These are phyloP conservation scores for Aspergillus glaucus DNA, from an alignment of 2,329 filamentous ascomycete species.

Conservation along the genomic window DNA sequence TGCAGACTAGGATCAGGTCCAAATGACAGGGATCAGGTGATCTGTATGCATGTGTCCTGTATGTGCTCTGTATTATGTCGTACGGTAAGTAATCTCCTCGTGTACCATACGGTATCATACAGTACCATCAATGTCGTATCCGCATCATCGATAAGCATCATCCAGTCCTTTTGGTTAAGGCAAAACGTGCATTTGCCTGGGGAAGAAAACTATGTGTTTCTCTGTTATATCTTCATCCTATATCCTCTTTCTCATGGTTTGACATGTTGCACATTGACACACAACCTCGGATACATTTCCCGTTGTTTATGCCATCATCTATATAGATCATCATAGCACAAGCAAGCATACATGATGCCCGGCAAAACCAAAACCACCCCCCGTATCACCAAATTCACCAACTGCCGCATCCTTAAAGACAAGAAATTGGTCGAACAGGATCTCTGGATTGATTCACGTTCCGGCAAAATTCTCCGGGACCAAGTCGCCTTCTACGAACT, in stretches of 20 bases:
- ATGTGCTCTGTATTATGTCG: background rate
- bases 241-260: no score
- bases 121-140: background rate
- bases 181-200: no score
- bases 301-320: no score
- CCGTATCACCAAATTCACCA: conserved; percentile 78
- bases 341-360: conserved; percentile 21
- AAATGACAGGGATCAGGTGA: background rate
- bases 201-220: no score
- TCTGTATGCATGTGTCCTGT: background rate
- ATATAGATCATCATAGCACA: background rate
- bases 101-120: background rate
- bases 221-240: no score
- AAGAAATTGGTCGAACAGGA: conserved; percentile 66
- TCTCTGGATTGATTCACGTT: conserved; percentile 78
- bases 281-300: no score
- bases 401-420: conserved; percentile 70
- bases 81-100: background rate
- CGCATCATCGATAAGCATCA: no score
- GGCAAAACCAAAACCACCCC: conserved; percentile 27
- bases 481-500: conserved; percentile 52
- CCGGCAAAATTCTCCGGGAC: conserved; percentile 73
- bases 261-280: no score
- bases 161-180: no score
- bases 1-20: no score